Conservation (phyloP, 2,329 filamentous ascomycete genomes). For the Neurospora crassa region DNA sequence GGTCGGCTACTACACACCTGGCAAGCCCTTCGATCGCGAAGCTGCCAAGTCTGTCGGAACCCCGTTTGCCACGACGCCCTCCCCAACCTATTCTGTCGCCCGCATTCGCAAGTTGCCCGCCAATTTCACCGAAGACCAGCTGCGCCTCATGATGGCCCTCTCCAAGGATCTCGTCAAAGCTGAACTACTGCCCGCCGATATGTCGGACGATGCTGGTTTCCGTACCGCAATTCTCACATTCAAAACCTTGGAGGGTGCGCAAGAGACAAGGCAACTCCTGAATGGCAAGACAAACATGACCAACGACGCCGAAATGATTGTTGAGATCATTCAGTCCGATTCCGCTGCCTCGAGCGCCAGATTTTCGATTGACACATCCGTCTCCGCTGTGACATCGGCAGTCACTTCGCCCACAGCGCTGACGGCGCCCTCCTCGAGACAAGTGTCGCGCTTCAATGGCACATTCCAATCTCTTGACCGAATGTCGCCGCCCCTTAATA, state of each 20-base stretch:
- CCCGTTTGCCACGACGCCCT: constrained; percentile 27
- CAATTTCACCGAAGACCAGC: constrained; percentile 42
- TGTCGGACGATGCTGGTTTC: constrained; percentile 39
- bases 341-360: constrained; percentile 32
- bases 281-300: constrained; percentile 44
- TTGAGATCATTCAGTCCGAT: constrained; percentile 43
- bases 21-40: constrained; percentile 32
- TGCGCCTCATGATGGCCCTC: constrained; percentile 49
- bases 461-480: constrained; percentile 53
- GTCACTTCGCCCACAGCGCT: constrained; percentile 33
- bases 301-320: constrained; percentile 42
- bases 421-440: constrained; percentile 37
- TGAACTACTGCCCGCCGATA: constrained; percentile 40
- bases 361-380: constrained; percentile 39
- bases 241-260: constrained; percentile 40
- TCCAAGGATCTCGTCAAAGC: constrained; percentile 44
- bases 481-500: constrained; percentile 50
- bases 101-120: constrained; percentile 45
- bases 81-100: constrained; percentile 29
- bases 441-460: constrained; percentile 51
- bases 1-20: constrained; percentile 23
- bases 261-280: constrained; percentile 47
- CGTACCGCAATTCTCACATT: constrained; percentile 45
- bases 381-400: constrained; percentile 30
- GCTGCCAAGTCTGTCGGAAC: constrained; percentile 30